A percentile compares a stretch with the other conserved stretches of the same genome.
Evolutionary conservation across 1,284 basidiomycete genomes (phyloP).

Genomic region (Puccinia horiana): DNA sequence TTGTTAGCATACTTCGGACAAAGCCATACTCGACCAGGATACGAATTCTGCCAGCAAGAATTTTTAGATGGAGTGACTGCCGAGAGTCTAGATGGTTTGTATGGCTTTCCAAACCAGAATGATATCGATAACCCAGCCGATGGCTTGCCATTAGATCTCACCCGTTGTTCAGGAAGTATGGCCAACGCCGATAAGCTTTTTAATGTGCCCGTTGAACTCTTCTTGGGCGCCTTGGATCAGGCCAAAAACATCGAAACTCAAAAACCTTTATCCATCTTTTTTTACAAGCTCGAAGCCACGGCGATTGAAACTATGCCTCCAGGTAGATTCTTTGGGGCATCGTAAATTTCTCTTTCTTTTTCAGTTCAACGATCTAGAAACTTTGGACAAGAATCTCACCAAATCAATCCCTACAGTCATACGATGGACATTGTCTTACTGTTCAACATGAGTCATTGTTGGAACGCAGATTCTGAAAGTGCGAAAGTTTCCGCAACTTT

Average conservation of each 20-base stretch:
- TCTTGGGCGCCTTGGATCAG: neutral
- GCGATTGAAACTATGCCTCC: neutral
- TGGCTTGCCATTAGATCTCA: neutral
- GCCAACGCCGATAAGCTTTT: neutral
- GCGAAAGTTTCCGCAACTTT: slow-evolving; percentile 20
- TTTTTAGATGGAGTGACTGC: neutral
- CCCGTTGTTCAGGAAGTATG: neutral
- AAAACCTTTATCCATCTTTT: neutral
- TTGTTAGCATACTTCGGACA: neutral
- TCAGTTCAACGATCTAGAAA: no score
- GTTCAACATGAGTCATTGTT: slow-evolving; percentile 25
- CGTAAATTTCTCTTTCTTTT: neutral
- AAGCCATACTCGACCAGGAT: neutral
- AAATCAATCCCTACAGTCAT: neutral
- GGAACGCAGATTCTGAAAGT: slow-evolving; percentile 18
- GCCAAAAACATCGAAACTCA: neutral
- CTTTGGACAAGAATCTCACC: no score
- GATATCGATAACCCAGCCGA: neutral
- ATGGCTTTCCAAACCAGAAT: neutral
- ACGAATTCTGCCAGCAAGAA: neutral
- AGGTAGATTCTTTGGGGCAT: neutral
- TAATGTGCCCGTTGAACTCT: slow-evolving; percentile 3
- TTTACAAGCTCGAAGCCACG: neutral
- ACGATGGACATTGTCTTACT: slow-evolving; percentile 15
- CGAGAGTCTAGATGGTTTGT: neutral